These are phyloP conservation scores for Penicillium odoratum DNA, from an alignment of 495 filamentous ascomycete genomes.

Conservation along the genomic window DNA sequence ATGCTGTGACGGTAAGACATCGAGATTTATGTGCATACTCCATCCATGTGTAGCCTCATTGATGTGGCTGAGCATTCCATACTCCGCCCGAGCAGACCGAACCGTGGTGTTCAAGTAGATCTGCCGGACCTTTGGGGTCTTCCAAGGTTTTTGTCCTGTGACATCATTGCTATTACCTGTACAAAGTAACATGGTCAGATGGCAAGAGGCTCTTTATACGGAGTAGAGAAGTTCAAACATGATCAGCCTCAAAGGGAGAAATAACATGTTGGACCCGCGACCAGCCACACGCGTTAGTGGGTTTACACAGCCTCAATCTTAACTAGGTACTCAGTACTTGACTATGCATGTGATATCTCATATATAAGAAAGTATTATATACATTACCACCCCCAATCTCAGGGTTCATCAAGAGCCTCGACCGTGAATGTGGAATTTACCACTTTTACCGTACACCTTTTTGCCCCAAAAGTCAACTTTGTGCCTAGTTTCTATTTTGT, in stretches of 20 bases:
- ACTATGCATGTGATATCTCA: neutral
- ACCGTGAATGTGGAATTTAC: conserved; percentile 14
- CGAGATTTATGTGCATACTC: neutral
- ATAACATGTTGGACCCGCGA: conserved; percentile 23
- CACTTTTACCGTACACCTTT: neutral
- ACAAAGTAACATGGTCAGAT: neutral
- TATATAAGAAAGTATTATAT: conserved; percentile 5
- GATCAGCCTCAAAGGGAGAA: conserved; percentile 11
- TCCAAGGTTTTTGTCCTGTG: neutral
- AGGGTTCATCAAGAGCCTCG: conserved; percentile 32
- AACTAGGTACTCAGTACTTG: conserved; percentile 17
- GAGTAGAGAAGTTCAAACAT: neutral
- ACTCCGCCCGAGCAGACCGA: neutral
- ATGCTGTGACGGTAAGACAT: neutral
- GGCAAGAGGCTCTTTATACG: neutral
- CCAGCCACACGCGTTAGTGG: conserved; percentile 33
- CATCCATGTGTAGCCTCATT: neutral
- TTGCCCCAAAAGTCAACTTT: neutral
- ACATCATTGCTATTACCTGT: conserved; percentile 1
- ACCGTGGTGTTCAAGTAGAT: conserved; percentile 1
- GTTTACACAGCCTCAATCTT: conserved; percentile 41
- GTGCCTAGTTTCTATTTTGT: neutral
- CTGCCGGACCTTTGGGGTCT: conserved; percentile 3
- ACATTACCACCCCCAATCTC: conserved; percentile 7
- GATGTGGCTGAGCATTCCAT: too few species aligned